Evolutionary conservation across 2,329 filamentous ascomycete species (phyloP).

Genomic region (Aspergillus oerlinghausenensis): DNA sequence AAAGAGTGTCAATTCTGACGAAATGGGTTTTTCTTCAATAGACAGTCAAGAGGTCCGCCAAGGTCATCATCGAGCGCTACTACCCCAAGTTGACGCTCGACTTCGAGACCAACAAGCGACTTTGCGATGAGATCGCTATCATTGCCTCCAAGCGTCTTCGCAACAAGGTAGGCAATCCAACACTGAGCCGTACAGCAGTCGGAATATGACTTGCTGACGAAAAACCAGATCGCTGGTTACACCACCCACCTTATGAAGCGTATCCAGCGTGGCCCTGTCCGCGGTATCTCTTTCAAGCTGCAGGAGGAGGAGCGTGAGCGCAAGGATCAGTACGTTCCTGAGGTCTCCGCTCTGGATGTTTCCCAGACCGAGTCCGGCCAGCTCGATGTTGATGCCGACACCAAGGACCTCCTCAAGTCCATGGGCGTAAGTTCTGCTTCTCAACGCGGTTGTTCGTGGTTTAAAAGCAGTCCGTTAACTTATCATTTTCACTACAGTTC

Average conservation of each 20-base stretch:
- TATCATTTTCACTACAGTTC: slow-evolving; percentile 60
- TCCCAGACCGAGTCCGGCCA: slow-evolving; percentile 85
- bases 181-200: background rate
- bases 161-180: slow-evolving; percentile 71
- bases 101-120: slow-evolving; percentile 99
- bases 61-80: slow-evolving; percentile 99
- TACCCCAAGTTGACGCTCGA: slow-evolving; percentile 97
- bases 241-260: slow-evolving; percentile 99
- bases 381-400: slow-evolving; percentile 93
- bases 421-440: slow-evolving; percentile 73
- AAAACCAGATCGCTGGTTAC: slow-evolving; percentile 83
- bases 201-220: background rate
- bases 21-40: slow-evolving; percentile 19
- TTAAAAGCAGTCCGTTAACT: background rate
- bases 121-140: slow-evolving; percentile 99
- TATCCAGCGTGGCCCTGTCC: slow-evolving; percentile 98
- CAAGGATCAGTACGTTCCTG: slow-evolving; percentile 99
- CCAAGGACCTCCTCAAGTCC: slow-evolving; percentile 98
- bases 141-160: slow-evolving; percentile 98
- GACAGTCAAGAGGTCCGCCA: slow-evolving; percentile 83
- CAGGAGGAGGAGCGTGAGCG: slow-evolving; percentile 99
- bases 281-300: slow-evolving; percentile 99
- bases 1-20: background rate
- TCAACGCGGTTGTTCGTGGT: background rate
- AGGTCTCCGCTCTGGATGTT: slow-evolving; percentile 98